Evolutionary conservation across 2,329 filamentous ascomycete species (phyloP), one percentile per base, ranked within the genome.

Genomic region (Xylaria polymorpha): DNA sequence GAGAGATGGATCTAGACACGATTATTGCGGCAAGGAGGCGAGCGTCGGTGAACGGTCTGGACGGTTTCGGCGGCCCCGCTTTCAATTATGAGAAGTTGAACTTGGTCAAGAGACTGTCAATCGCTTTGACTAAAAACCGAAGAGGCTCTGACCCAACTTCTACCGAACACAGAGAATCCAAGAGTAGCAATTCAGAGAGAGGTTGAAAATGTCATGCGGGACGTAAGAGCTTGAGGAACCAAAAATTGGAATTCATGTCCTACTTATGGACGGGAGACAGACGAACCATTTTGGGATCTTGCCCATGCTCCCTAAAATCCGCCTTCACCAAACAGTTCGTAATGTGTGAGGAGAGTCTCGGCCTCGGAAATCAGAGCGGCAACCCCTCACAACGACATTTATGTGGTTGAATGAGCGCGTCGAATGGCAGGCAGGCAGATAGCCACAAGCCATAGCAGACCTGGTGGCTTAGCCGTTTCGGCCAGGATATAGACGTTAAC

Each of bases 1-100:
- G 78, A 69, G 79, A 82, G 61, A 80, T 81, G 76, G 84, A 83
- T 68, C 79, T 83, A 3, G 80, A 80, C 61, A 81, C 81, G 6
- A 83, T 84, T 18, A 73, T 83, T 15, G 76, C 73, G 12, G 69
- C 73, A 3, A 73, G 75, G 53, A 72, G 77, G 20, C 72, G 74
- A 35, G 71, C 65, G 43, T 75, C 73, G 35, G 57, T 73, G 43
- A 63, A 35, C 32, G 69, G 55, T 14, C 48, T 68, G 4, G 50
- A 48, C 29, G 44, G 20, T 8, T 53, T 63, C n/a, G 35, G 22
- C 18, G 12, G 37, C n/a, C 39, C 69, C 6, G 37, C 46, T 25
- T 35, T 61, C 2, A 72, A 72, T 44, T 67, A 69, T 14, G 68
- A 75, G 41, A 75, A 74, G 22, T 61, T 67, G 2, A 69, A 72